Percentiles rank a stretch among this genome's conserved stretches.
Evolutionary conservation across 2,329 filamentous ascomycete genomes (phyloP).

Genomic region (Monosporascus sp.): DNA sequence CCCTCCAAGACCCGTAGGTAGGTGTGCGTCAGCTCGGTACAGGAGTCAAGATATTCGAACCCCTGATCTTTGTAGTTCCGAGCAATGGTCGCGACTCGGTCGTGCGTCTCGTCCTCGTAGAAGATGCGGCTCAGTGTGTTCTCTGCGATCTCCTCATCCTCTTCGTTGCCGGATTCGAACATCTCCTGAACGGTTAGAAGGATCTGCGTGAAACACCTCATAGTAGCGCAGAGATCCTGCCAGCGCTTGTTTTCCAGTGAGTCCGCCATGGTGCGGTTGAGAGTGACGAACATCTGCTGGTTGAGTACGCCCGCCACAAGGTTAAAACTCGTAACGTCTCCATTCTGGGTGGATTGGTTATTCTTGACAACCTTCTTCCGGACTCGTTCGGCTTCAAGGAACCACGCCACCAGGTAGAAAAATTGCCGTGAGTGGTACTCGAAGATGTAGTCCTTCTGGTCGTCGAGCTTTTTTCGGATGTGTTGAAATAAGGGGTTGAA

Average conservation of each 20-base stretch:
- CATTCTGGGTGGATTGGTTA: slow-evolving; percentile 33
- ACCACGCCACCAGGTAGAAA: slow-evolving; percentile 91
- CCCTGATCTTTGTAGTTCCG: slow-evolving; percentile 89
- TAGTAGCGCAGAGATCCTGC: slow-evolving; percentile 78
- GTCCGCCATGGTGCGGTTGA: slow-evolving; percentile 77
- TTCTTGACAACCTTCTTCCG: slow-evolving; percentile 55
- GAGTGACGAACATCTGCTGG: slow-evolving; percentile 87
- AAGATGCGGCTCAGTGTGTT: slow-evolving; percentile 97
- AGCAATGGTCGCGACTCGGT: slow-evolving; percentile 74
- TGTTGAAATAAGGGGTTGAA: slow-evolving; percentile 90
- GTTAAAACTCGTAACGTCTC: slow-evolving; percentile 70
- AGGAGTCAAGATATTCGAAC: slow-evolving; percentile 87
- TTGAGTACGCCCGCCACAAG: slow-evolving; percentile 85
- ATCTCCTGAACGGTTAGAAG: slow-evolving; percentile 90
- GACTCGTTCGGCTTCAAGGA: slow-evolving; percentile 76
- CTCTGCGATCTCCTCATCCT: slow-evolving; percentile 96
- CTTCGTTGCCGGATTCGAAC: slow-evolving; percentile 74
- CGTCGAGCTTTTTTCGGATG: slow-evolving; percentile 81
- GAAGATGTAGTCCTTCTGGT: slow-evolving; percentile 77
- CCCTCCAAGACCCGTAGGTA: slow-evolving; percentile 87
- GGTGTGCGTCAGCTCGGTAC: slow-evolving; percentile 85
- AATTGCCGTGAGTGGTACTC: slow-evolving; percentile 77
- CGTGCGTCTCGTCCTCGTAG: slow-evolving; percentile 93
- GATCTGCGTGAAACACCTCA: slow-evolving; percentile 94
- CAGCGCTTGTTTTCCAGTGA: slow-evolving; percentile 79